Conservation (phyloP, 805 yeast species). For the Candida coleopterorum region DNA sequence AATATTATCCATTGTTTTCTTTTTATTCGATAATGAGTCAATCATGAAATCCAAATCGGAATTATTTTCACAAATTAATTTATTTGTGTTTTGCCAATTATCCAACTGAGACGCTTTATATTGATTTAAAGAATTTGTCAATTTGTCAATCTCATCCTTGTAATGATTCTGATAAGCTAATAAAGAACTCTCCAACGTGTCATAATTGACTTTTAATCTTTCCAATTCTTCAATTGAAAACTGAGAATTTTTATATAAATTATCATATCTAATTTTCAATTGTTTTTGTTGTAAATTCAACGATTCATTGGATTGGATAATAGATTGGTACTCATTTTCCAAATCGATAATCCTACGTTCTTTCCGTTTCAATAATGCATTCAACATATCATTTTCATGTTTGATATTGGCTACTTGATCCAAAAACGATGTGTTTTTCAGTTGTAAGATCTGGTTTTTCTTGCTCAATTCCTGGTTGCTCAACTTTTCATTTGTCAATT, state of each 20-base stretch:
- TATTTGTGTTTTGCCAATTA: constrained; percentile 31
- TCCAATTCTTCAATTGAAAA: constrained; percentile 48
- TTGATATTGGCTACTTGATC: constrained; percentile 67
- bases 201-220: constrained; percentile 54
- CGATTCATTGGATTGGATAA: constrained; percentile 44
- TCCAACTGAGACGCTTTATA: constrained; percentile 34
- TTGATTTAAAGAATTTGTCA: constrained; percentile 32
- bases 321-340: constrained; percentile 52
- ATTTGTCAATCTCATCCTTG: constrained; percentile 35
- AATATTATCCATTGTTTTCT: constrained; percentile 45
- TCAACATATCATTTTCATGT: constrained; percentile 74
- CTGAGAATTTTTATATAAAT: constrained; percentile 43
- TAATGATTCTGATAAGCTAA: constrained; percentile 48
- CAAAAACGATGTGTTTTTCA: constrained; percentile 49
- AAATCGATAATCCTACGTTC: constrained; percentile 64
- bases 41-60: constrained; percentile 46
- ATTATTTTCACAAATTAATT: constrained; percentile 39
- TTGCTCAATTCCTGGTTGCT: constrained; percentile 47
- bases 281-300: constrained; percentile 46
- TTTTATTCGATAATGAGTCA: constrained; percentile 43
- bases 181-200: constrained; percentile 49
- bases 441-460: constrained; percentile 43
- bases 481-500: constrained; percentile 35
- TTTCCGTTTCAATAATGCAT: constrained; percentile 62
- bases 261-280: constrained; percentile 45